A percentile compares a stretch with the other conserved stretches of the same genome.
Conservation (phyloP, 2,329 filamentous ascomycete species). For the Thelonectria olida region DNA sequence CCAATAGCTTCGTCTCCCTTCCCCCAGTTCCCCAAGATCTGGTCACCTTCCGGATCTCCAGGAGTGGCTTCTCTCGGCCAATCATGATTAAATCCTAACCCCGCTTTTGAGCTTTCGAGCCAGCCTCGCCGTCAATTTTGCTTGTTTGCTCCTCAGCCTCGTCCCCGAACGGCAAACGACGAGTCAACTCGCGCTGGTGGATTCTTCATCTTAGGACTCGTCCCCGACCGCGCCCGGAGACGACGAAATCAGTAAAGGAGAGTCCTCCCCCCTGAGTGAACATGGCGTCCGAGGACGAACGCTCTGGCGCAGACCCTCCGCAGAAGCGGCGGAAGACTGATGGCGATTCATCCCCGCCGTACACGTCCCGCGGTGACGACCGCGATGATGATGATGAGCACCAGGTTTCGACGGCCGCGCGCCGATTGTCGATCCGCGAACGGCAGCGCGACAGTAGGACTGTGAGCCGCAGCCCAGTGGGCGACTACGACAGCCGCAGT, state of each 20-base stretch:
- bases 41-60: constrained; percentile 38
- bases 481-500: constrained; percentile 39
- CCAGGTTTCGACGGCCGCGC: constrained; percentile 16
- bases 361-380: constrained; percentile 36
- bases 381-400: constrained; percentile 21
- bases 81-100: constrained; percentile 19
- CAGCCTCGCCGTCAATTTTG: constrained; percentile 11
- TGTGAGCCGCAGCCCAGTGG: constrained; percentile 37
- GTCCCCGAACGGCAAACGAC: constrained; percentile 1
- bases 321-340: constrained; percentile 47
- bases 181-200: too few species aligned
- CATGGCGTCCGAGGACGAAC: constrained; percentile 45
- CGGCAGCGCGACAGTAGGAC: constrained; percentile 31
- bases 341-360: constrained; percentile 40
- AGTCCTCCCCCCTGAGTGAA: not conserved
- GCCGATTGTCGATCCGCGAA: constrained; percentile 31
- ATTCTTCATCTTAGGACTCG: too few species aligned
- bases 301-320: constrained; percentile 36
- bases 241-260: not conserved
- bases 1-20: constrained; percentile 20
- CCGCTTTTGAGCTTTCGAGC: not conserved
- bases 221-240: not conserved
- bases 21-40: constrained; percentile 32
- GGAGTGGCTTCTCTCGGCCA: constrained; percentile 32
- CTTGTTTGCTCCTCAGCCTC: constrained; percentile 30